Evolutionary conservation across 148 eudicot species (phyloP), one percentile per base, ranked within the genome.

Genomic region (Dysphania ambrosioides): DNA sequence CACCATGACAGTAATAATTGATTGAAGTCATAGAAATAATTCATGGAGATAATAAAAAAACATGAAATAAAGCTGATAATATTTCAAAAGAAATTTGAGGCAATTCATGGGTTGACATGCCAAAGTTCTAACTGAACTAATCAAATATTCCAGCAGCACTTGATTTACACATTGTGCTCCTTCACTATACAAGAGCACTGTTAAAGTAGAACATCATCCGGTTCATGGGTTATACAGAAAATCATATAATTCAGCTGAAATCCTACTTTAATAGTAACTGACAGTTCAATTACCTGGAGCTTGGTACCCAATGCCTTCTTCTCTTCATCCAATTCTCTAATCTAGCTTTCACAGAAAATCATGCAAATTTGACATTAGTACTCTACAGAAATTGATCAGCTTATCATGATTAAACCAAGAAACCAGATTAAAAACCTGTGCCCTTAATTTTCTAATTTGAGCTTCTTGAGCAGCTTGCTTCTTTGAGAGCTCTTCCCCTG

Each of bases 391-490:
- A 72, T 58, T 27, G 30, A 36, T 70, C 36, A 51, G 66, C 68
- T 72, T 60, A 30, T 11, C 60, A 44, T 51, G 41, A 66, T 61
- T 34, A 27, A 73, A 31, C 16, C 63, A 58, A 30, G 59, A 57
- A 49, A 76, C 11, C 63, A 76, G 77, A 26, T 38, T 31, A 24
- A 66, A 67, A 64, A 95, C 97, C 98, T 95, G 98, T 44, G 96
- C 98, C 84, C 98, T 85, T 82, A 95, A 75, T 82, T 92, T 95
- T 81, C 98, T 90, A 56, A 95, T 95, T 67, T 83, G 87, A 77
- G 88, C 84, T 87, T 95, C 98, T 84, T 92, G 98, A 72, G 93
- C 84, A 83, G 98, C 98, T 88, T 95, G 98, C 85, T 95, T 95
- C 80, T 92, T 95, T 72, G 98, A 95, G 75, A 95, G 96, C 85